Evolutionary conservation across 2,329 filamentous ascomycete genomes (phyloP).

Genomic region (Paracorniculantispora psalliotae): DNA sequence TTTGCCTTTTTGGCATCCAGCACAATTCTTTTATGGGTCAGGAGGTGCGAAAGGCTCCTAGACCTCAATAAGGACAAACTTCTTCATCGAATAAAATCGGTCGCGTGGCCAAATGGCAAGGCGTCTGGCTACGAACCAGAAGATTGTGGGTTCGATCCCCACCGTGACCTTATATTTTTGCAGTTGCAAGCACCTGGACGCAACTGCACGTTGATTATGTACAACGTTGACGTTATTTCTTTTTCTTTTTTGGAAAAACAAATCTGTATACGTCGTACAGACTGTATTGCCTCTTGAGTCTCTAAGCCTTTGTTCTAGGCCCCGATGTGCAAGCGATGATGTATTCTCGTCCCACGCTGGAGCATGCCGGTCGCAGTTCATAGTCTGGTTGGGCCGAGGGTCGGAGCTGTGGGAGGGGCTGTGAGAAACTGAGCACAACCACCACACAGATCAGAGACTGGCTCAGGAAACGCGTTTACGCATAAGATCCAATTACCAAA

Average conservation of each 20-base stretch:
- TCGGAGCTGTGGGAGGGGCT: background rate
- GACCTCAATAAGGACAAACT: background rate
- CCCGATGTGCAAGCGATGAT: too few relatives aligned
- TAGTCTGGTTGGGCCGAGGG: background rate
- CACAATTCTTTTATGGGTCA: background rate
- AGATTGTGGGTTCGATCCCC: conserved; percentile 18
- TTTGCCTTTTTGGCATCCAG: background rate
- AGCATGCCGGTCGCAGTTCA: too few relatives aligned
- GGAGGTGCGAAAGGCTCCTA: background rate
- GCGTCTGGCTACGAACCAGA: conserved; percentile 17
- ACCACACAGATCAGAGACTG: background rate
- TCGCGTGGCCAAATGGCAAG: conserved; percentile 17
- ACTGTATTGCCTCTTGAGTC: too few relatives aligned
- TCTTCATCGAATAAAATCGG: background rate
- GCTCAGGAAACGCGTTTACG: background rate
- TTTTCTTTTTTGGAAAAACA: background rate
- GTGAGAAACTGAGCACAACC: background rate
- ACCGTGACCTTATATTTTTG: conserved; percentile 16
- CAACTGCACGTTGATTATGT: background rate
- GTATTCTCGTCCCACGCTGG: too few relatives aligned
- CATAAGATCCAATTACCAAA: background rate
- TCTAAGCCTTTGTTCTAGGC: too few relatives aligned
- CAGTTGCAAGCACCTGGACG: background rate
- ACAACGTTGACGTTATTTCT: too few relatives aligned
- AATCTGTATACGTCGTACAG: too few relatives aligned